phyloP scores from a whole-genome alignment of 2,329 filamentous ascomycete species.

The Cryphonectria naterciae region DNA sequence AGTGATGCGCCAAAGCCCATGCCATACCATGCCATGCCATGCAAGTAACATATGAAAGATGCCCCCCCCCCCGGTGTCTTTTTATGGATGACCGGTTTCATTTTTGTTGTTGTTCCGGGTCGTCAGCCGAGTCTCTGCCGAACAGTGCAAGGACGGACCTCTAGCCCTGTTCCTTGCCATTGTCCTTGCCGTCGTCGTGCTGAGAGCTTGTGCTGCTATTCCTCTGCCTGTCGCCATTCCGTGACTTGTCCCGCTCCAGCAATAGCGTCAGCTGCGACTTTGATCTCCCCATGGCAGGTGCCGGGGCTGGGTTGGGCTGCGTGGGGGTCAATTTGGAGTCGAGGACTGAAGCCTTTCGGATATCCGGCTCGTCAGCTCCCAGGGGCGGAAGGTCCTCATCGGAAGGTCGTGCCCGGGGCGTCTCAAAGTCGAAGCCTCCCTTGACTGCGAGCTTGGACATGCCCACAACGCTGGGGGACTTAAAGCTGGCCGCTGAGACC shows the following conservation, averaged over 20 bases:
- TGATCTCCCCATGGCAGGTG: conserved; percentile 58
- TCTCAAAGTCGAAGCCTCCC: conserved; percentile 37
- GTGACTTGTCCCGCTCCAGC: conserved; percentile 56
- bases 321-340: conserved; percentile 52
- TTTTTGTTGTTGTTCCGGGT: background rate
- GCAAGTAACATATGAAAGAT: background rate
- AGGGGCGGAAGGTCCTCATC: conserved; percentile 25
- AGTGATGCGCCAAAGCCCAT: background rate
- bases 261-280: conserved; percentile 64
- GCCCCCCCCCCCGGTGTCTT: background rate
- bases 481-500: conserved; percentile 28
- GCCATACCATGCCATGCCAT: conserved; percentile 7
- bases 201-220: conserved; percentile 10
- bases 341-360: conserved; percentile 40
- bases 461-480: conserved; percentile 31
- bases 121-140: background rate
- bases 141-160: background rate
- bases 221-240: conserved; percentile 34
- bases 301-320: conserved; percentile 49
- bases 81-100: background rate
- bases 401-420: conserved; percentile 23
- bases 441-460: conserved; percentile 33
- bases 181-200: conserved; percentile 8
- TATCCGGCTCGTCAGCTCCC: conserved; percentile 31
- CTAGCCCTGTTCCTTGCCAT: conserved; percentile 11